Evolutionary conservation across 805 yeast species (phyloP).

Genomic region (Lachancea sp.): DNA sequence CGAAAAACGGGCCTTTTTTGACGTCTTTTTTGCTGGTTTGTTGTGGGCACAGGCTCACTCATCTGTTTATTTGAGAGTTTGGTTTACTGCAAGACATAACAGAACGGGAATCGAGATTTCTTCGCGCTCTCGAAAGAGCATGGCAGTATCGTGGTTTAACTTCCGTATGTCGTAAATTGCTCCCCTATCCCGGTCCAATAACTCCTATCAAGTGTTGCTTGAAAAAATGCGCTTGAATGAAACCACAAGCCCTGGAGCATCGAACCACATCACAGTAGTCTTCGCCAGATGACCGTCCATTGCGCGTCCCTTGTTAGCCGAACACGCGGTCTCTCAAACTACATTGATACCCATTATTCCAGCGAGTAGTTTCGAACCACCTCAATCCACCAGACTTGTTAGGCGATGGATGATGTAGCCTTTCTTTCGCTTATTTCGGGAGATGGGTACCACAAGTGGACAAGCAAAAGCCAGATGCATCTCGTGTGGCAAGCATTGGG

Average conservation of each 20-base stretch:
- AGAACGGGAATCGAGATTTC: no score
- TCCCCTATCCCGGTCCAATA: no score
- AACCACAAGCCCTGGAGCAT: not conserved
- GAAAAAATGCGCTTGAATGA: not conserved
- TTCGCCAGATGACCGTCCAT: not conserved
- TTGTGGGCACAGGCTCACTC: no score
- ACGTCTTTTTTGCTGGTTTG: no score
- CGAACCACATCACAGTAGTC: not conserved
- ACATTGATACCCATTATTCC: not conserved
- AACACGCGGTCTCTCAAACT: not conserved
- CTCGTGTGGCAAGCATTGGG: conserved; percentile 1
- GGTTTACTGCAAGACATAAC: no score
- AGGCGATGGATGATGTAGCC: conserved; percentile 2
- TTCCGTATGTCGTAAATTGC: no score
- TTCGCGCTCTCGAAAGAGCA: no score
- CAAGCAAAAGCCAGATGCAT: conserved; percentile 1
- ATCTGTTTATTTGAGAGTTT: no score
- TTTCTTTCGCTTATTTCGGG: not conserved
- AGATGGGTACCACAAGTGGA: not conserved
- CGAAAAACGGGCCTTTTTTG: no score
- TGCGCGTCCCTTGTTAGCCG: not conserved
- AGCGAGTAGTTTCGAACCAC: not conserved
- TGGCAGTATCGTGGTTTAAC: no score
- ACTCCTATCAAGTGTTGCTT: not conserved
- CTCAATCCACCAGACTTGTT: not conserved